Evolutionary conservation across 805 yeast genomes (phyloP).

Genomic region (Metschnikowia hibisci): DNA sequence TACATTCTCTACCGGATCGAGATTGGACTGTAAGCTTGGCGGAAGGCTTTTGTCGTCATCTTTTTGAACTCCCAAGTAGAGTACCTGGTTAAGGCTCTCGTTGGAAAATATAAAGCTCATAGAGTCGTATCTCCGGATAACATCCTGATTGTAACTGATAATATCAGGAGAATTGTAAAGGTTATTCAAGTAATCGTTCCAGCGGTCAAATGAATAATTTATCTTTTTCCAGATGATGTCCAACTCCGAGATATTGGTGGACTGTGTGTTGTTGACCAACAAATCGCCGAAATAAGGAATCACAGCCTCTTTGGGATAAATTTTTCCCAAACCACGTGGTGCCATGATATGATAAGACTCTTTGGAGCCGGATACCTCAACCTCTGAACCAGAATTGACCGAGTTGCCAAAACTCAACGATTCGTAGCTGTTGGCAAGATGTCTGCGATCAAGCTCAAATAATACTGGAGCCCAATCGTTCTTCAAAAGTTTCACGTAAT

Average conservation of each 20-base stretch:
- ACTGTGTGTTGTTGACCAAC: constrained; percentile 42
- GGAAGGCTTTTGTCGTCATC: constrained; percentile 25
- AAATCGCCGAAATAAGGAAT: constrained; percentile 92
- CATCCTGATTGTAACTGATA: constrained; percentile 38
- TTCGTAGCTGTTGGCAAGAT: constrained; percentile 38
- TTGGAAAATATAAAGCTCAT: constrained; percentile 43
- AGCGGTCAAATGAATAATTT: constrained; percentile 68
- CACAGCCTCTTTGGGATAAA: constrained; percentile 70
- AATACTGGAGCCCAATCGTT: constrained; percentile 92
- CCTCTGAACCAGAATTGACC: constrained; percentile 10
- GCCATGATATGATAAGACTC: constrained; percentile 72
- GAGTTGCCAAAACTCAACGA: constrained; percentile 15
- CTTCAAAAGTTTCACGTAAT: constrained; percentile 55
- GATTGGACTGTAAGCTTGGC: constrained; percentile 9
- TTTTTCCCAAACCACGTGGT: constrained; percentile 79
- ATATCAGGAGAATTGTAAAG: constrained; percentile 43
- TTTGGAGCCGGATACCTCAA: constrained; percentile 15
- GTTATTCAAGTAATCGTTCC: constrained; percentile 67
- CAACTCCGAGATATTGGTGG: constrained; percentile 46
- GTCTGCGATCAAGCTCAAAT: constrained; percentile 78
- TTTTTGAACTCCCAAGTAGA: constrained; percentile 37
- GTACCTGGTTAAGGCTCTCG: constrained; percentile 41
- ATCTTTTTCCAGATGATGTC: constrained; percentile 66
- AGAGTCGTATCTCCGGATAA: constrained; percentile 35
- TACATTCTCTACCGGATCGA: not conserved